Evolutionary conservation across 2,329 filamentous ascomycete species (phyloP).

Genomic region (Magnaporthiopsis poae): DNA sequence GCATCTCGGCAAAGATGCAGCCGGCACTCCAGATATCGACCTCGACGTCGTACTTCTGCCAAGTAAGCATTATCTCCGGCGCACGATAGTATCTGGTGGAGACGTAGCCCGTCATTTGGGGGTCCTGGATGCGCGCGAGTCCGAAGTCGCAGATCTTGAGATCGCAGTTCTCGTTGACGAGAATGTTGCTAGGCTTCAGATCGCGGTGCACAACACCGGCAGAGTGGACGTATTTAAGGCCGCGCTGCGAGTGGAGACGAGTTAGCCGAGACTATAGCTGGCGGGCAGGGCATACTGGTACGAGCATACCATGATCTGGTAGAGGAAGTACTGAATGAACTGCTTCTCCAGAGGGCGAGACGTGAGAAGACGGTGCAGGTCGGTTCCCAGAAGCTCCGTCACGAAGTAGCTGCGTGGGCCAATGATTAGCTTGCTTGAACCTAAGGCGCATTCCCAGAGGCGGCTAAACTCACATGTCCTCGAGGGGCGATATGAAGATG

Average conservation of each 20-base stretch:
- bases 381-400: conserved; percentile 91
- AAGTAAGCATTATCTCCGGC: conserved; percentile 99
- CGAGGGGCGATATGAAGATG: conserved; percentile 97
- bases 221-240: conserved; percentile 97
- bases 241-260: conserved; percentile 50
- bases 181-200: conserved; percentile 95
- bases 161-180: conserved; percentile 99
- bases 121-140: conserved; percentile 91
- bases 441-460: background rate
- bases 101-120: conserved; percentile 98
- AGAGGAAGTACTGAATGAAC: conserved; percentile 99
- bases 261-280: conserved; percentile 5
- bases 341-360: conserved; percentile 96
- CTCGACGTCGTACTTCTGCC: conserved; percentile 99
- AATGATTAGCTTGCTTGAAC: conserved; percentile 10
- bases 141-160: conserved; percentile 99
- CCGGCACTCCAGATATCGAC: conserved; percentile 99
- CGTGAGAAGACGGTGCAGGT: conserved; percentile 88
- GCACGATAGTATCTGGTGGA: conserved; percentile 98
- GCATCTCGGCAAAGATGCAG: conserved; percentile 98
- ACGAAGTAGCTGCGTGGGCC: conserved; percentile 70
- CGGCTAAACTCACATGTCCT: conserved; percentile 75
- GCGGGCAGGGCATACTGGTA: background rate
- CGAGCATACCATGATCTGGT: conserved; percentile 77
- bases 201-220: conserved; percentile 96